Conservation (phyloP, 2,329 filamentous ascomycete genomes). For the Xylaria sp. region DNA sequence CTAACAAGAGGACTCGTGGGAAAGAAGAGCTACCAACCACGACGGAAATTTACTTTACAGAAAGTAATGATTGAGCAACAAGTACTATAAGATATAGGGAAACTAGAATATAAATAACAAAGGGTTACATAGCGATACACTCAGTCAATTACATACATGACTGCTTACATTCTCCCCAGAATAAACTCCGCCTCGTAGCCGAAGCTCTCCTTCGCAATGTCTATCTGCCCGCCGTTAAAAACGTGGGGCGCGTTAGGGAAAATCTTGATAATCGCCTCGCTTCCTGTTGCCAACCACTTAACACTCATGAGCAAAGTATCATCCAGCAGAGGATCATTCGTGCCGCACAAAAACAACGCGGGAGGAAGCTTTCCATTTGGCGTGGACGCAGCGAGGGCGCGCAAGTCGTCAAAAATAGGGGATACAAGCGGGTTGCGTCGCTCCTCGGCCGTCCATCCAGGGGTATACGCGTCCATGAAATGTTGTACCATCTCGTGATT, state of each 20-base stretch:
- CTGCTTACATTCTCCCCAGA: background rate
- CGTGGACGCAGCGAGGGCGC: constrained; percentile 38
- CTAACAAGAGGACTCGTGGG: background rate
- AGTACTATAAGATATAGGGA: background rate
- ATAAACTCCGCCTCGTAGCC: constrained; percentile 21
- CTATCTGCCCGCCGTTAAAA: constrained; percentile 47
- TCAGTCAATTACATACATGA: no score
- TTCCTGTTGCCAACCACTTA: constrained; percentile 56
- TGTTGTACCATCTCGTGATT: constrained; percentile 56
- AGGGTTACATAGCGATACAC: no score
- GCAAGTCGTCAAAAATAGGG: constrained; percentile 61
- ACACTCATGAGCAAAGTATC: constrained; percentile 60
- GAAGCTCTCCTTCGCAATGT: constrained; percentile 20
- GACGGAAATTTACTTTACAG: background rate
- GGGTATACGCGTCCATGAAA: constrained; percentile 53
- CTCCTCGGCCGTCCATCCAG: constrained; percentile 51
- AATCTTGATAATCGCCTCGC: constrained; percentile 58
- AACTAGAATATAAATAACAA: background rate
- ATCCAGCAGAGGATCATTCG: constrained; percentile 54
- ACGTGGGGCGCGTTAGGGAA: constrained; percentile 65
- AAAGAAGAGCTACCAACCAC: no score
- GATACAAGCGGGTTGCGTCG: constrained; percentile 57
- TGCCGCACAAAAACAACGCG: constrained; percentile 64
- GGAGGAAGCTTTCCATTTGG: constrained; percentile 54
- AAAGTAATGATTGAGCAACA: background rate